Evolutionary conservation across 2,329 filamentous ascomycete species (phyloP).

Genomic region (Colletotrichum horii): DNA sequence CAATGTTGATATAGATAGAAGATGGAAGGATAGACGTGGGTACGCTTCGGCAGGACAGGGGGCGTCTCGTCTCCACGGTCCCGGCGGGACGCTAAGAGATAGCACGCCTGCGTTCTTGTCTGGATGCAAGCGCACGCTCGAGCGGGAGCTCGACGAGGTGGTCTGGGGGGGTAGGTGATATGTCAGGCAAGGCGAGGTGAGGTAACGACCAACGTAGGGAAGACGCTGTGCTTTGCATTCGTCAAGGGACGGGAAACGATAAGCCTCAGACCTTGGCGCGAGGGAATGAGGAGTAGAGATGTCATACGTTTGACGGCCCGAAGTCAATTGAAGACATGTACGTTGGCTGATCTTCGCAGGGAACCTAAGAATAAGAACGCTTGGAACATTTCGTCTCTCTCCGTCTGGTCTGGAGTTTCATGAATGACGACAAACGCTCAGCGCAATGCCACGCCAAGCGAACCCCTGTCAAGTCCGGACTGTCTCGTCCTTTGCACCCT

Average conservation of each 20-base stretch:
- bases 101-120: background rate
- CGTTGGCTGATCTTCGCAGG: background rate
- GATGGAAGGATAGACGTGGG: background rate
- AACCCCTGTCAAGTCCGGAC: background rate
- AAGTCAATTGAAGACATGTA: background rate
- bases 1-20: background rate
- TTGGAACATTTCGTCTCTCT: background rate
- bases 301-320: background rate
- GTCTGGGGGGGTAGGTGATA: background rate
- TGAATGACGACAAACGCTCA: background rate
- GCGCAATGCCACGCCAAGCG: background rate
- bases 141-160: background rate
- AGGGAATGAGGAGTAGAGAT: background rate
- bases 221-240: background rate
- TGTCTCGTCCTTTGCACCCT: background rate
- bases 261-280: background rate
- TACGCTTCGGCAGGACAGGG: background rate
- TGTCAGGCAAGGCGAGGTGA: background rate
- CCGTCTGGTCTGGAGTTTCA: constrained; percentile 1
- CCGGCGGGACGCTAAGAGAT: background rate
- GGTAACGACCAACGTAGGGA: background rate
- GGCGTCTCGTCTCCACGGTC: background rate
- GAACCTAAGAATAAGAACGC: background rate
- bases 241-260: background rate
- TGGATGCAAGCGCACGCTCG: background rate